Evolutionary conservation across 108 stramenopile genomes (phyloP), one percentile per base, ranked within the genome.

Genomic region (Schizochytrium sp.): DNA sequence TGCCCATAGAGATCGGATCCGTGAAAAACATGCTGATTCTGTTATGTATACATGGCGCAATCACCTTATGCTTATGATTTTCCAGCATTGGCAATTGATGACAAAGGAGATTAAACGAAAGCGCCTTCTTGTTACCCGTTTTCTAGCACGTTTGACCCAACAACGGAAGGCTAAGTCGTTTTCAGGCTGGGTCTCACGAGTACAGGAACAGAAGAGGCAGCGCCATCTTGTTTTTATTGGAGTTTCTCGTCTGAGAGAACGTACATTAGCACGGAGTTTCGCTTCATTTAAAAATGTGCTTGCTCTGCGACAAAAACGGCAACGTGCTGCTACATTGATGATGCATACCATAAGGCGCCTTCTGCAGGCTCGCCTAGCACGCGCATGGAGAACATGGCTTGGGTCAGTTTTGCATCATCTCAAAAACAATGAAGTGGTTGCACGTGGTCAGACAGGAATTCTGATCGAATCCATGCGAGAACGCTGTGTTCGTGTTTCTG

Each of bases 11-110:
- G 53, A 83, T 28, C 50, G 53, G 2, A 55, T 83, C 28, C 76
- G 76, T 5, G 76, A 83, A 50, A 83, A 83, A 28, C 53, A 83
- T 42, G 76, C 76, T 5, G 76, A 83, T 28, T 19, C 47, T 5
- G 76, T 83, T 28, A 40, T 83, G 5, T 69, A 44, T 38, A 44
- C 64, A 8, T 69, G 64, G 64, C 64, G 64, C 10, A 69, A 69
- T 38, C 64, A 69, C 42, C 64, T 69, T 69, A 10, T 69, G 28
- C 64, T 69, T 44, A 69, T 44, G 64, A 0, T 69, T 5, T 10
- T 69, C 42, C 64, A 69, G 28, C 64, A 69, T 44, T 69, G 64
- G 64, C 64, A 44, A 7, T 28, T 38, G 19, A 44, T 69, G 7
- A 44, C 64, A 8, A 44, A 38, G 28, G 12, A 69, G 64, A 69